Base-by-base conservation (phyloP, 1,284 basidiomycete species). In the Pseudozyma hubeiensis region DNA sequence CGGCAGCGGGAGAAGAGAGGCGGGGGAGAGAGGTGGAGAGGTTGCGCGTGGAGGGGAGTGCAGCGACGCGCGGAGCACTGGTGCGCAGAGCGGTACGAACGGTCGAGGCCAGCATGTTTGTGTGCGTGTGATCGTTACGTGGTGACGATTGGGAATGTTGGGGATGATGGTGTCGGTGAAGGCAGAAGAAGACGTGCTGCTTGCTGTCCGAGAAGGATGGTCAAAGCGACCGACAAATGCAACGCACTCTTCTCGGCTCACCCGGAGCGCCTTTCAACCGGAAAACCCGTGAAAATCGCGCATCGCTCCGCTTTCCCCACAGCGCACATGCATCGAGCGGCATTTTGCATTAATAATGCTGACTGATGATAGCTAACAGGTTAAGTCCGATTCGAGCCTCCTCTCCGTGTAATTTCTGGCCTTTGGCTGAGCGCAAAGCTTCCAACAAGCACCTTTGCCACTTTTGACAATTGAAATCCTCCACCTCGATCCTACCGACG, bases 21-120 rank as follows among this genome's bases (percentile, higher is more conserved):
- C 77, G 78, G 0, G 78, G 75, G 11, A 78, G 64, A 29, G 75
- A 68, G 19, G 79, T 81, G 29, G 77, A 77, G 29, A 77, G 68
- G 35, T 53, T 16, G 24, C 64, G 59, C 35, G 78, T 60, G 41
- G 59, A 66, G 29, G 66, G 46, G 52, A 67, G 55, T 14, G 51
- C 39, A n/a, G 58, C 40, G 24, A 40, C 35, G 55, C 68, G 67
- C 13, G 61, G 44, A 24, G 57, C 54, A 46, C 41, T 52, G 44
- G 62, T 55, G 60, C 75, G 69, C 41, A 77, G 54, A 35, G 72
- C 69, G 34, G 56, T 68, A 29, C 70, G 61, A 29, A 73, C 40
- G 45, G 70, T 64, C 9, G 60, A 47, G 13, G 61, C 53, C 44
- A 73, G 29, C 70, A 73, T 73, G 39, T 59, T 68, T 13, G 8